A percentile compares a stretch with the other conserved stretches of the same genome.
phyloP scores from a whole-genome alignment of 768 basidiomycete species.

The Lentinula sp. region DNA sequence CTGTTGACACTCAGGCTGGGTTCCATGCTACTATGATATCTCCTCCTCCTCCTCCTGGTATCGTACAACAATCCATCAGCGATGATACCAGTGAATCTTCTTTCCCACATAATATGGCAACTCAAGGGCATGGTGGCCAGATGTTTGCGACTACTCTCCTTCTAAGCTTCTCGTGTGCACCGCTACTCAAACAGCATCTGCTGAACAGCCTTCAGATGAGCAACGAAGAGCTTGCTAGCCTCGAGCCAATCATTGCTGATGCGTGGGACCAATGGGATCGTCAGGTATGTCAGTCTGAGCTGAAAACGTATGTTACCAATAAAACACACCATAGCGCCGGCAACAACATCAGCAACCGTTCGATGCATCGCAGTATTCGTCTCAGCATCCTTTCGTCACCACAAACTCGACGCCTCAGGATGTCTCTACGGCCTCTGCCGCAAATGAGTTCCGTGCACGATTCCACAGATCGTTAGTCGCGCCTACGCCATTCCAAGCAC shows the following conservation, averaged over 20 bases:
- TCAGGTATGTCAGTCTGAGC: conserved; percentile 41
- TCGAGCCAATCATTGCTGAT: conserved; percentile 76
- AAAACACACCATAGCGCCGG: conserved; percentile 27
- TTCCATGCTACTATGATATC: neutral
- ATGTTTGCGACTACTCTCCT: conserved; percentile 76
- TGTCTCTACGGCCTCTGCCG: conserved; percentile 20
- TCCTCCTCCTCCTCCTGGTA: conserved; percentile 3
- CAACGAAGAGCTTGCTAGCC: conserved; percentile 69
- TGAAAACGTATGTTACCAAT: conserved; percentile 5
- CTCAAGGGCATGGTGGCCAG: conserved; percentile 55
- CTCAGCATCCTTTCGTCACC: conserved; percentile 11
- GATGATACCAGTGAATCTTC: conserved; percentile 44
- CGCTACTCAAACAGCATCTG: conserved; percentile 68
- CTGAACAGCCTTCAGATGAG: conserved; percentile 69
- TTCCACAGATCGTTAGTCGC: conserved; percentile 44
- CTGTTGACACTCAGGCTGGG: conserved; percentile 10
- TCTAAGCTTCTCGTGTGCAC: conserved; percentile 70
- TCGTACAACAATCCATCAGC: conserved; percentile 22
- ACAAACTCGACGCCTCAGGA: conserved; percentile 20
- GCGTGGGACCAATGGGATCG: conserved; percentile 87
- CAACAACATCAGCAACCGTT: conserved; percentile 34
- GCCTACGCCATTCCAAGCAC: conserved; percentile 37
- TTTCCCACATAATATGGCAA: conserved; percentile 63
- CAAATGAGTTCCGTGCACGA: conserved; percentile 46
- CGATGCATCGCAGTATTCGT: conserved; percentile 15